Evolutionary conservation across 129 eudicot species (phyloP).

Genomic region (Heracleum sosnowskyi): DNA sequence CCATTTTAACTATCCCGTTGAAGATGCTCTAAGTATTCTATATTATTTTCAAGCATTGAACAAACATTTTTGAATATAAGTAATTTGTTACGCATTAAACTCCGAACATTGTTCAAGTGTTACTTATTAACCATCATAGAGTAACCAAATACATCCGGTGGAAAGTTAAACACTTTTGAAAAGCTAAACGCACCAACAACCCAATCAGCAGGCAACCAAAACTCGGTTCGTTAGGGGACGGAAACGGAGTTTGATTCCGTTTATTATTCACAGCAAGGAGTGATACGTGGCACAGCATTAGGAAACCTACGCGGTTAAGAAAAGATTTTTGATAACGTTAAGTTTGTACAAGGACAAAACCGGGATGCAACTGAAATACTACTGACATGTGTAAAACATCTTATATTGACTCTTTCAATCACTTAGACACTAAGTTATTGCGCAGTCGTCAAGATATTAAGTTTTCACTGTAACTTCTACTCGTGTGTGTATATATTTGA

Average conservation of each 20-base stretch:
- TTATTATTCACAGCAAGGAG: neutral
- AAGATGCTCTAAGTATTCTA: too few relatives aligned
- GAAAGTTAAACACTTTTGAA: slow-evolving; percentile 1
- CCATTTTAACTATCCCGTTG: too few relatives aligned
- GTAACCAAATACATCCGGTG: neutral
- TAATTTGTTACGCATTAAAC: too few relatives aligned
- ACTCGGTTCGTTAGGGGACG: neutral
- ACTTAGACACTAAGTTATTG: neutral
- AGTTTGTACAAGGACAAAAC: neutral
- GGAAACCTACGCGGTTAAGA: neutral
- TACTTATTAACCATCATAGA: too few relatives aligned
- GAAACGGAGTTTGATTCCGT: neutral
- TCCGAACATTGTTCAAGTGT: neutral
- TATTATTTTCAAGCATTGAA: too few relatives aligned
- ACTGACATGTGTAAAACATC: neutral
- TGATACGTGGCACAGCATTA: neutral
- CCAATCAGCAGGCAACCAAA: neutral
- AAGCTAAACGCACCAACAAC: neutral
- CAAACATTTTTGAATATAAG: too few relatives aligned
- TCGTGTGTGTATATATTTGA: too few relatives aligned
- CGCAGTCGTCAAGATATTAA: too few relatives aligned
- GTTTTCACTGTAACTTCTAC: too few relatives aligned
- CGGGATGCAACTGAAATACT: neutral
- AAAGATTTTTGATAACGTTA: slow-evolving; percentile 3
- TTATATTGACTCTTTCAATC: neutral